A percentile compares a stretch with the other conserved stretches of the same genome.
phyloP scores from a whole-genome alignment of 768 basidiomycete species.

The Suillus subaureus region DNA sequence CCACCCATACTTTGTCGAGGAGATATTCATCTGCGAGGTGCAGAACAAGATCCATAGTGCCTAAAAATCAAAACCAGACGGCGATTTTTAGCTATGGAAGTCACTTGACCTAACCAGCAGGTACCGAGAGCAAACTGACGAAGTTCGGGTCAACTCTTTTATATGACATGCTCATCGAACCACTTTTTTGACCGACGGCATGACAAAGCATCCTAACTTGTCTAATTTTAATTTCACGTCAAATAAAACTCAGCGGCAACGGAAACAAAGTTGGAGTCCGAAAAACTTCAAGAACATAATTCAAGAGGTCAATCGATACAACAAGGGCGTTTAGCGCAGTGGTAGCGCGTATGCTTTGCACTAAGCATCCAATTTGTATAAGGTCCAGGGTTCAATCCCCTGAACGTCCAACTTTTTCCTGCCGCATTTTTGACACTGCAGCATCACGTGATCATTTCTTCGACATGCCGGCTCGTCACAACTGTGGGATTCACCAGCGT shows the following conservation, averaged over 20 bases:
- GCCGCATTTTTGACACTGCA: not conserved
- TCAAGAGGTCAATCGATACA: not conserved
- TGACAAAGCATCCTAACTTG: conserved; percentile 8
- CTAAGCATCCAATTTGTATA: conserved; percentile 33
- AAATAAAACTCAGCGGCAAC: not conserved
- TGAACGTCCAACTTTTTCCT: conserved; percentile 38
- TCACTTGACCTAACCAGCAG: not conserved
- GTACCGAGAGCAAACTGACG: not conserved
- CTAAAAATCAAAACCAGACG: not conserved
- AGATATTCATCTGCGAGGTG: conserved; percentile 65
- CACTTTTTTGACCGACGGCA: conserved; percentile 31
- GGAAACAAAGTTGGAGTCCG: no score
- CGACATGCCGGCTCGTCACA: not conserved
- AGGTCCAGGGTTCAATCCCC: conserved; percentile 48
- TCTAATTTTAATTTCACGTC: not conserved
- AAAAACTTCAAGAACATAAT: not conserved
- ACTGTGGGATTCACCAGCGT: not conserved
- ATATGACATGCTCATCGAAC: conserved; percentile 19
- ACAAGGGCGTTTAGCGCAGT: conserved; percentile 34
- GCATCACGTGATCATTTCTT: not conserved
- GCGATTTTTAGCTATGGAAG: not conserved
- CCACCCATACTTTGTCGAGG: conserved; percentile 81
- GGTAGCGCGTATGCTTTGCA: conserved; percentile 50
- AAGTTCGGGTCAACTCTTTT: conserved; percentile 17
- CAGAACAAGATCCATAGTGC: conserved; percentile 84